Evolutionary conservation across 805 yeast species (phyloP).

Genomic region (Wickerhamomyces bovis): DNA sequence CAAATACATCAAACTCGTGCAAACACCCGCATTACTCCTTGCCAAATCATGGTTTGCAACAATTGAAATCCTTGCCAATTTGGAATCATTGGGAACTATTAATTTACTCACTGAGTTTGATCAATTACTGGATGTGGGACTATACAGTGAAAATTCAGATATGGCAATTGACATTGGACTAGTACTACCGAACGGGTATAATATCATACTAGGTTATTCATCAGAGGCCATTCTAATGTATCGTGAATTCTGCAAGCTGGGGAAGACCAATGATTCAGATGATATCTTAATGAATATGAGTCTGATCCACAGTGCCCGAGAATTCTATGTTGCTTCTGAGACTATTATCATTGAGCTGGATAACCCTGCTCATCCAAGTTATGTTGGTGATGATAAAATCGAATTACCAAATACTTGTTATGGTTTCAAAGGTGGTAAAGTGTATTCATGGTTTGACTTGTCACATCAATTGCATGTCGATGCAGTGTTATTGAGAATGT

Average conservation of each 20-base stretch:
- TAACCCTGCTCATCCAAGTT: conserved; percentile 19
- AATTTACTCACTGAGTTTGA: conserved; percentile 42
- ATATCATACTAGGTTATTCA: conserved; percentile 24
- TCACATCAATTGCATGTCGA: conserved; percentile 29
- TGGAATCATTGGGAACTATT: conserved; percentile 49
- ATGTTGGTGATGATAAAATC: conserved; percentile 2
- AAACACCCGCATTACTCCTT: conserved; percentile 32
- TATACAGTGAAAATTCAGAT: conserved; percentile 15
- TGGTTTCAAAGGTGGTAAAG: conserved; percentile 13
- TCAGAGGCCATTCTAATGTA: conserved; percentile 24
- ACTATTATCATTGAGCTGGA: conserved; percentile 9
- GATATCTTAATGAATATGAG: conserved; percentile 19
- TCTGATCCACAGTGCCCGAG: conserved; percentile 23
- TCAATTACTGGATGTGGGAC: conserved; percentile 22
- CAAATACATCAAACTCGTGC: conserved; percentile 32
- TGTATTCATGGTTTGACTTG: conserved; percentile 25
- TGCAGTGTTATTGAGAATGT: conserved; percentile 29
- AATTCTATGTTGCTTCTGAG: conserved; percentile 17
- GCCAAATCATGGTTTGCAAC: conserved; percentile 53
- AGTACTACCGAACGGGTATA: conserved; percentile 21
- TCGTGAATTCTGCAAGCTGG: conserved; percentile 20
- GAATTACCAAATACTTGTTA: conserved; percentile 17
- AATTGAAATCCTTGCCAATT: conserved; percentile 51
- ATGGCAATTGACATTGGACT: conserved; percentile 21
- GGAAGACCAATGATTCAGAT: conserved; percentile 11